phyloP scores from a whole-genome alignment of 495 filamentous ascomycete species.

The Annulohypoxylon moriforme region DNA sequence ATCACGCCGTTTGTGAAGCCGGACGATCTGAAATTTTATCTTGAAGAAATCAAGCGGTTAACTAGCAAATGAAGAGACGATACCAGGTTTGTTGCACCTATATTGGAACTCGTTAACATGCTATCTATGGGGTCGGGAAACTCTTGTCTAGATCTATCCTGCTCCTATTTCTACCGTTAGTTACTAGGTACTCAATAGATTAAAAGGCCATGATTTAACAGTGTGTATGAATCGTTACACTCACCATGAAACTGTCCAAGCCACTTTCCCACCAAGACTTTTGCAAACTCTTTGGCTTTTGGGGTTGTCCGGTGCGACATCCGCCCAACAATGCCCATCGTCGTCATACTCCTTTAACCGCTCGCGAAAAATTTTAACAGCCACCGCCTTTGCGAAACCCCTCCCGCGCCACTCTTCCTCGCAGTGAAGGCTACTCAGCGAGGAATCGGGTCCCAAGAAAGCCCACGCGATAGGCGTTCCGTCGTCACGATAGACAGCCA shows the following conservation, averaged over 20 bases:
- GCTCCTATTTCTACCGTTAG: slow-evolving; percentile 35
- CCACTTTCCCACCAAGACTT: slow-evolving; percentile 54
- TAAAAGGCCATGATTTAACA: slow-evolving; percentile 4
- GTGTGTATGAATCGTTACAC: slow-evolving; percentile 31
- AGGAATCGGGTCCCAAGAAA: slow-evolving; percentile 51
- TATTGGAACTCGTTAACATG: slow-evolving; percentile 5
- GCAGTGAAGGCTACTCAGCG: slow-evolving; percentile 43
- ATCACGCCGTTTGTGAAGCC: slow-evolving; percentile 95
- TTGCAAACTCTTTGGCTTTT: slow-evolving; percentile 57
- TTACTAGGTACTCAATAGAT: neutral
- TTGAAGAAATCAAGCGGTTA: slow-evolving; percentile 87
- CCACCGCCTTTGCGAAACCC: slow-evolving; percentile 59
- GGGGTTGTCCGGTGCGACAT: slow-evolving; percentile 55
- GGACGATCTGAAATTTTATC: slow-evolving; percentile 91
- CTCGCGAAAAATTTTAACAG: slow-evolving; percentile 54
- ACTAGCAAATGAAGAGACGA: slow-evolving; percentile 46
- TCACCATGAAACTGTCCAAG: slow-evolving; percentile 57
- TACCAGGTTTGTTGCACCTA: neutral
- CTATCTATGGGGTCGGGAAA: slow-evolving; percentile 34
- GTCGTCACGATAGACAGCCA: slow-evolving; percentile 48
- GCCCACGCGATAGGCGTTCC: slow-evolving; percentile 57
- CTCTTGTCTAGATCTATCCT: slow-evolving; percentile 42
- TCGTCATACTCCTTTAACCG: slow-evolving; percentile 51
- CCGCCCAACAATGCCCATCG: slow-evolving; percentile 56
- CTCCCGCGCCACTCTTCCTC: slow-evolving; percentile 56